phyloP scores from a whole-genome alignment of 345 rosid genomes.

The Corchorus capsularis region DNA sequence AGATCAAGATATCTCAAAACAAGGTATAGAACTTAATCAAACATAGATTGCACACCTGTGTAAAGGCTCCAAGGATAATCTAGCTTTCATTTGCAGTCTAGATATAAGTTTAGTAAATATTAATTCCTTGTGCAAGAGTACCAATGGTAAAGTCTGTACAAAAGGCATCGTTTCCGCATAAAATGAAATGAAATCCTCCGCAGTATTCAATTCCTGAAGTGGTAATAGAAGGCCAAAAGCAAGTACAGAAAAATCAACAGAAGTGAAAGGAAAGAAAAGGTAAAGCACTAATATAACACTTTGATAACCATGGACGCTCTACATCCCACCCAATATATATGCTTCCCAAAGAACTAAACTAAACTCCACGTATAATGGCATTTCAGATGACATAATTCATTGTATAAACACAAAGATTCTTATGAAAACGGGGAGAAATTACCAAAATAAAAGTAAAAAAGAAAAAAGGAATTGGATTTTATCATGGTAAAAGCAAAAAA shows the following conservation, averaged over 20 bases:
- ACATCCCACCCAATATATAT: background rate
- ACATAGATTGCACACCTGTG: constrained; percentile 52
- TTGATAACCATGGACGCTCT: too few species aligned
- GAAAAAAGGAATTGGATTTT: background rate
- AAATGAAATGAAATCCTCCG: constrained; percentile 81
- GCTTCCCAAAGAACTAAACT: background rate
- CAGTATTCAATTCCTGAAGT: constrained; percentile 85
- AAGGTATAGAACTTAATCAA: background rate
- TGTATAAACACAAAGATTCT: background rate
- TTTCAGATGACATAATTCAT: background rate
- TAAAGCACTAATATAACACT: background rate
- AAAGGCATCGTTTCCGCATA: constrained; percentile 72
- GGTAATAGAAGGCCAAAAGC: background rate
- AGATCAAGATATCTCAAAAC: background rate
- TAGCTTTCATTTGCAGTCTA: constrained; percentile 79
- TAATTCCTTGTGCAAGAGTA: constrained; percentile 64
- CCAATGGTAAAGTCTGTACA: constrained; percentile 67
- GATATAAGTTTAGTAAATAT: constrained; percentile 66
- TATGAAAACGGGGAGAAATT: too few species aligned
- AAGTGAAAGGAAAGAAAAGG: background rate
- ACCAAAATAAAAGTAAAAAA: background rate
- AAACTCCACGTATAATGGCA: background rate
- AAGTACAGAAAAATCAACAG: constrained; percentile 10
- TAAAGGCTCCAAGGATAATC: constrained; percentile 86
- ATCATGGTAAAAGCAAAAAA: background rate